Percentiles rank a stretch among this genome's conserved stretches.
Evolutionary conservation across 495 filamentous ascomycete genomes (phyloP).

Genomic region (Oidiodendron maius): DNA sequence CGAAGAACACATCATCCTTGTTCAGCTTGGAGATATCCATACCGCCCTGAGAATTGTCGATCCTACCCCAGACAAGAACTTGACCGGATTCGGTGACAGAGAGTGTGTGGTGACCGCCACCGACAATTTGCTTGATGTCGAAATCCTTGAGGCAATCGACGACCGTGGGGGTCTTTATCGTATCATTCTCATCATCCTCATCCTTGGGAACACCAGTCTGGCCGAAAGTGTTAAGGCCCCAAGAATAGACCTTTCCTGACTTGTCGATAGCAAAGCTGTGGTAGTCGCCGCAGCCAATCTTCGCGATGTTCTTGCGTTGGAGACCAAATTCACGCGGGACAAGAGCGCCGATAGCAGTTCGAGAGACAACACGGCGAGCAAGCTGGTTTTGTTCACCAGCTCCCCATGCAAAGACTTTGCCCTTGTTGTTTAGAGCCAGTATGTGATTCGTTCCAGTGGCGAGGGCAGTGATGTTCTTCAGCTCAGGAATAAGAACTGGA

Average conservation of each 20-base stretch:
- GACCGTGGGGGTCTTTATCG: conserved; percentile 48
- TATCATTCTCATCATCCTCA: conserved; percentile 61
- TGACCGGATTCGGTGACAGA: conserved; percentile 56
- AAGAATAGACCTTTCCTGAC: conserved; percentile 66
- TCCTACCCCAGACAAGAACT: conserved; percentile 63
- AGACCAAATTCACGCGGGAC: conserved; percentile 65
- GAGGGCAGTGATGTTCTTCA: conserved; percentile 59
- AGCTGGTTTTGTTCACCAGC: conserved; percentile 70
- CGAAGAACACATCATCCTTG: conserved; percentile 51
- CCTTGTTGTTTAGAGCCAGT: conserved; percentile 61
- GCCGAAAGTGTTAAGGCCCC: conserved; percentile 85
- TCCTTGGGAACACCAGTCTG: conserved; percentile 55
- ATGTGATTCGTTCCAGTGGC: conserved; percentile 64
- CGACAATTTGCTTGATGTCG: conserved; percentile 49
- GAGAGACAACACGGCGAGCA: conserved; percentile 61
- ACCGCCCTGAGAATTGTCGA: conserved; percentile 59
- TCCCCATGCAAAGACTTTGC: conserved; percentile 66
- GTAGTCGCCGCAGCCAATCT: conserved; percentile 59
- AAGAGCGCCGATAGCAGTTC: conserved; percentile 53
- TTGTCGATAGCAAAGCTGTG: conserved; percentile 73
- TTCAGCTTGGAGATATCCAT: conserved; percentile 41
- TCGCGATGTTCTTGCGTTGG: conserved; percentile 48
- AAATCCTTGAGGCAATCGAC: conserved; percentile 53
- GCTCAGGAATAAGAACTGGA: conserved; percentile 41
- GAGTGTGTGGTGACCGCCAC: conserved; percentile 63